A percentile compares a stretch with the other conserved stretches of the same genome.
phyloP scores from a whole-genome alignment of 352 stramenopile species.

The Globisporangium carolinianum region DNA sequence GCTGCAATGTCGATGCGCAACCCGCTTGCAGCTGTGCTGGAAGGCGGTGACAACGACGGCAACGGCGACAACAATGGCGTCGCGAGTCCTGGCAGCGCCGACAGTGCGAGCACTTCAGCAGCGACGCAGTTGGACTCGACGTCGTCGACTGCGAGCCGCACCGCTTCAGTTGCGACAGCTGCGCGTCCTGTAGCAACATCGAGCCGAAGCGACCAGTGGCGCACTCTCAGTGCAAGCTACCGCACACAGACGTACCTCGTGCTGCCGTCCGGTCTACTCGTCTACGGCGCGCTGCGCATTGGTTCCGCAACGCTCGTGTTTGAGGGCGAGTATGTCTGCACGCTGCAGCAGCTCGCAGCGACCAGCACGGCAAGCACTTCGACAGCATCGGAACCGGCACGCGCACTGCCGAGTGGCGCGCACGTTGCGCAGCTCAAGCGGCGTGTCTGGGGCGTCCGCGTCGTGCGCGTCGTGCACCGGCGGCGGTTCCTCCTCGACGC shows the following conservation, averaged over 20 bases:
- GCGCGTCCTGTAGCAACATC: conserved; percentile 7
- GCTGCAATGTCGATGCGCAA: conserved; percentile 10
- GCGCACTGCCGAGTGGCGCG: conserved; percentile 33
- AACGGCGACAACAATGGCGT: too few species aligned
- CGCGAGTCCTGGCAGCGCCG: conserved; percentile 5
- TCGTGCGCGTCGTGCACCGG: conserved; percentile 75
- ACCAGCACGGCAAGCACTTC: conserved; percentile 7
- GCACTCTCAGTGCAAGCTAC: conserved; percentile 48
- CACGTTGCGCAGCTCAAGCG: conserved; percentile 68
- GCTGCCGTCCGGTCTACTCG: conserved; percentile 59
- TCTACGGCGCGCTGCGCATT: conserved; percentile 70
- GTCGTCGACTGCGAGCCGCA: not conserved
- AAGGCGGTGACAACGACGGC: not conserved
- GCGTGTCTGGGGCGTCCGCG: conserved; percentile 69
- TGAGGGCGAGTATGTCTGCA: conserved; percentile 70
- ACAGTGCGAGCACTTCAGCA: not conserved
- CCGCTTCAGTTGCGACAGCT: not conserved
- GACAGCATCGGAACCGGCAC: conserved; percentile 5
- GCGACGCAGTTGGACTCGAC: conserved; percentile 1
- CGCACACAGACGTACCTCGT: conserved; percentile 77
- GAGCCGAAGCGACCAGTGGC: conserved; percentile 61
- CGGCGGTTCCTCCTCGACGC: conserved; percentile 68
- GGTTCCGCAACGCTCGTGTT: conserved; percentile 71
- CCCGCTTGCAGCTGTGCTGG: conserved; percentile 10
- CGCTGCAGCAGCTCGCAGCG: conserved; percentile 52